A percentile compares a stretch with the other conserved stretches of the same genome.
Conservation (phyloP, 148 eudicot species). For the Silene latifolia region DNA sequence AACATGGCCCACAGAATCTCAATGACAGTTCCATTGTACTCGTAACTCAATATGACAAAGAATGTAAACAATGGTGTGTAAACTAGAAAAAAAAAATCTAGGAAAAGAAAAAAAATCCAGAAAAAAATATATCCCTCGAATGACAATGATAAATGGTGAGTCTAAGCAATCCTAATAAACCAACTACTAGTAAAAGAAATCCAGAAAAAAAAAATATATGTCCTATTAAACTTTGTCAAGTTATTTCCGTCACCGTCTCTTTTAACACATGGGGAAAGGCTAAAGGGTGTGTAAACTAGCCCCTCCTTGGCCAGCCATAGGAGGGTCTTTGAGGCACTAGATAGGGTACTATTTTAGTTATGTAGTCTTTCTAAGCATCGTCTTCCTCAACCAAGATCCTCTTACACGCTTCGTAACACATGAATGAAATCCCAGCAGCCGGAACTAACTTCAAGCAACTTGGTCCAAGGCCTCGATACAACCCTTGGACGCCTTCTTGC, state of each 20-base stretch:
- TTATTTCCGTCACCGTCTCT: neutral
- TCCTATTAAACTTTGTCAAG: constrained; percentile 10
- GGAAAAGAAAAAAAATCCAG: too few relatives aligned
- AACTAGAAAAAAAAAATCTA: too few relatives aligned
- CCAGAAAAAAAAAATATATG: neutral
- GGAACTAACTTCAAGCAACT: constrained; percentile 94
- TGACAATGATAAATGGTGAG: too few relatives aligned
- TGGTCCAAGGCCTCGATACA: constrained; percentile 88
- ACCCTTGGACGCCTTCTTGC: constrained; percentile 66
- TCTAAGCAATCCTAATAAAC: too few relatives aligned
- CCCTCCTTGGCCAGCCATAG: neutral
- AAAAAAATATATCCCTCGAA: too few relatives aligned
- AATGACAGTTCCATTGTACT: constrained; percentile 1
- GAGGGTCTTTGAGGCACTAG: neutral
- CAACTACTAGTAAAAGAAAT: neutral
- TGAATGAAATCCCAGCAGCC: constrained; percentile 97
- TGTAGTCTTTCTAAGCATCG: constrained; percentile 31
- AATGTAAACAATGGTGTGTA: neutral
- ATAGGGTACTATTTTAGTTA: neutral
- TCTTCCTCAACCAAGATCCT: constrained; percentile 81
- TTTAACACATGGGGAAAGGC: neutral
- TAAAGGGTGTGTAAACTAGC: neutral
- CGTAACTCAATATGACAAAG: neutral
- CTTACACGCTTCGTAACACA: constrained; percentile 99
- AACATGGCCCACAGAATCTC: constrained; percentile 4